phyloP scores from a whole-genome alignment of 108 stramenopile genomes.

The Skeletonema potamos region DNA sequence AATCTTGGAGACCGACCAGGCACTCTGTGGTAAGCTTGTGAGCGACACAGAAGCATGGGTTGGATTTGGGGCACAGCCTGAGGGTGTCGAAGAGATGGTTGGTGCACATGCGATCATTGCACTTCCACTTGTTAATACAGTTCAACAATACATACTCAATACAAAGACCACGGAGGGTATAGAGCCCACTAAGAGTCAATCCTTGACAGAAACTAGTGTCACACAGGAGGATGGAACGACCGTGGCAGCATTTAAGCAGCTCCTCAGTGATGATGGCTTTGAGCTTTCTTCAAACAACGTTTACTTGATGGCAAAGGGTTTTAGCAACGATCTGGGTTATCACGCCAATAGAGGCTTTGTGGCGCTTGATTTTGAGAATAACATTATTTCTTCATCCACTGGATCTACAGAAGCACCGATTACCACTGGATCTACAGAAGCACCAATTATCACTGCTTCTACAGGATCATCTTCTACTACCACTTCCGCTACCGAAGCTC shows the following conservation, averaged over 20 bases:
- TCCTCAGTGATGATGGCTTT: conserved; percentile 40
- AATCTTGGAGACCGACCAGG: background rate
- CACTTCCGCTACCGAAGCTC: background rate
- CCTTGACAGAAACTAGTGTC: conserved; percentile 46
- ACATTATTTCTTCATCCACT: background rate
- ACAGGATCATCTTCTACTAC: background rate
- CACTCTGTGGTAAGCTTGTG: background rate
- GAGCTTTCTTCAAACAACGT: background rate
- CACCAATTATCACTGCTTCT: background rate
- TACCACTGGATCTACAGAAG: background rate
- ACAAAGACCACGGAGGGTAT: conserved; percentile 17
- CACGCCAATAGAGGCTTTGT: conserved; percentile 5
- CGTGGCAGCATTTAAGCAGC: conserved; percentile 52
- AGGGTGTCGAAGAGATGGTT: conserved; percentile 12
- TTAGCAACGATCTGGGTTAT: conserved; percentile 6
- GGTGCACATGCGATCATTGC: conserved; percentile 29
- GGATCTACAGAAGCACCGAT: background rate
- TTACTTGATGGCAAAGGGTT: background rate
- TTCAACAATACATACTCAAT: conserved; percentile 50
- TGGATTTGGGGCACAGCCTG: background rate
- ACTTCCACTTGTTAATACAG: conserved; percentile 16
- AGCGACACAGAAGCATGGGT: background rate
- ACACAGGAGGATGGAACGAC: conserved; percentile 43
- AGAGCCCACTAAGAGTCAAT: conserved; percentile 33
- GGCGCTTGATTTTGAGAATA: conserved; percentile 16